Evolutionary conservation across 306 rosid species (phyloP), one percentile per base, ranked within the genome.

Genomic region (Dalbergia cochinchinensis): DNA sequence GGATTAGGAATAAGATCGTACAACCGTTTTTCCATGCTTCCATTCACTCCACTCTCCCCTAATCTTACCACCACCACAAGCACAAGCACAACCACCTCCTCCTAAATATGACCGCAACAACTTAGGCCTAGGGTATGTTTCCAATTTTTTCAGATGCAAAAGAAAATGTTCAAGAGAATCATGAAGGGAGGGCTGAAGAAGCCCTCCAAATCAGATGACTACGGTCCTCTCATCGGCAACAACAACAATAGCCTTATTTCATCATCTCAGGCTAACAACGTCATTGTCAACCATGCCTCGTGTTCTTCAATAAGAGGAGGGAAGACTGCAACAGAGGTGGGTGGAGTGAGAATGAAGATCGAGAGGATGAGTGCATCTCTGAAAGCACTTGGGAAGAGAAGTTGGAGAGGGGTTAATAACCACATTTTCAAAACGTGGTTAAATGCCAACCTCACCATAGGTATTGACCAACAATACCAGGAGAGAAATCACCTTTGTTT

Each of bases 171-270:
- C 64, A 91, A 89, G 94, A 90, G 88, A 77, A 87, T 95, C 61
- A 92, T 92, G 85, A 95, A 91, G 64, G 95, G 92, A 76, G 93
- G 96, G 88, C 89, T 88, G 55, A 86, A 86, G 47, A 95, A 95
- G 94, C 90, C 94, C 88, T 87, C 98, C 80, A 95, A 90, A 83
- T 87, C 97, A 8, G 99, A 95, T 76, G 88, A 85, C 34, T 77
- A 68, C 18, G 92, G 86, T 7, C 89, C 71, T 18, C 87, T 89
- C 71, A n/a, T 83, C 90, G 9, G 91, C 70, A 34, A 3, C 51
- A 47, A 42, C 47, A 37, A 8, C 44, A 81, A 3, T 34, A 1
- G 39, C 75, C 84, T 78, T 4, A 82, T 85, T 69, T 68, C 90
- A 5, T 81, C 84, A 31, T 33, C 91, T 14, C 85, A 58, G 22